Conservation (phyloP, 192 early-diverging fungal species). For the Coemansia sp. region DNA sequence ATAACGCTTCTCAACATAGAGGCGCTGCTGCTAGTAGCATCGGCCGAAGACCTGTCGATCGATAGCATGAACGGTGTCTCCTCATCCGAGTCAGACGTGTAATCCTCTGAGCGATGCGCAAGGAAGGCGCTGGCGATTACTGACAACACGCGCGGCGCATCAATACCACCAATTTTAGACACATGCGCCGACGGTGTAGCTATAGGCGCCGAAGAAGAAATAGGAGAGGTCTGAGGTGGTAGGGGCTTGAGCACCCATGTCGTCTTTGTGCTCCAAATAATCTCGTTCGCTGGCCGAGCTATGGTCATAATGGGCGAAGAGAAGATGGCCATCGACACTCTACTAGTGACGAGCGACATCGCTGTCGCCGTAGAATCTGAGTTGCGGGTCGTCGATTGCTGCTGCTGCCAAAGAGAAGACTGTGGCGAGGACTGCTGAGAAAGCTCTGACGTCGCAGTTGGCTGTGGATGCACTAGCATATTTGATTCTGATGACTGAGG, state of each 20-base stretch:
- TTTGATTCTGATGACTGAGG: no score
- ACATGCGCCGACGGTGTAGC: background rate
- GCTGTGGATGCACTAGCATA: background rate
- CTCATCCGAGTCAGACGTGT: constrained; percentile 2
- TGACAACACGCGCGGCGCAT: background rate
- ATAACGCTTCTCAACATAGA: background rate
- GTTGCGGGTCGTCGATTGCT: background rate
- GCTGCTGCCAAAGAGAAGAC: background rate
- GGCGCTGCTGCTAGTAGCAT: background rate
- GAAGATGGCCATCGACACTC: background rate
- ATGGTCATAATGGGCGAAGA: constrained; percentile 5
- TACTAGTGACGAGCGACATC: background rate
- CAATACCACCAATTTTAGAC: background rate
- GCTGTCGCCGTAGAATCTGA: background rate
- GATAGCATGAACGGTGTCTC: background rate
- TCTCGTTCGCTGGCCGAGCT: background rate
- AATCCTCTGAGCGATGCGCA: background rate
- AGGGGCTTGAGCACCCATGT: background rate
- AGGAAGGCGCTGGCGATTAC: constrained; percentile 3
- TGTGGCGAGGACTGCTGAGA: background rate
- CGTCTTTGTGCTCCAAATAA: background rate
- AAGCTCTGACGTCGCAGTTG: background rate
- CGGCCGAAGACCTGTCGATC: background rate
- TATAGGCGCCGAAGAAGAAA: background rate
- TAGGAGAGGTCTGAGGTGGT: background rate